Conservation (phyloP, 805 yeast genomes). For the Lipomyces japonicus region DNA sequence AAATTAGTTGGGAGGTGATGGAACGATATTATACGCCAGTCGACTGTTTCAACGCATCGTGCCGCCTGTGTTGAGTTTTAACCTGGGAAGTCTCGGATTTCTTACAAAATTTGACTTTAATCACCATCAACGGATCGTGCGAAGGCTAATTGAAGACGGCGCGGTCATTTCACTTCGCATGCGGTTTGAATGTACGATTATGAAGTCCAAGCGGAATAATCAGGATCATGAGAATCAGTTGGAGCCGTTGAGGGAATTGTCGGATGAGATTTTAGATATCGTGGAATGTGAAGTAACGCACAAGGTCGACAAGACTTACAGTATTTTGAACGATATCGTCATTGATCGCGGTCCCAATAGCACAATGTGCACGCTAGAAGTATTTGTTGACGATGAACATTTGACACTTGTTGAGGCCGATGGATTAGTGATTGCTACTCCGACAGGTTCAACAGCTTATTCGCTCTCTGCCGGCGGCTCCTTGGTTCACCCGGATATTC, state of each 20-base stretch:
- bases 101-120: slow-evolving; percentile 54
- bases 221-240: slow-evolving; percentile 23
- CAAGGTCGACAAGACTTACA: slow-evolving; percentile 34
- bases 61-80: slow-evolving; percentile 70
- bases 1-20: slow-evolving; percentile 87
- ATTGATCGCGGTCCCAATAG: slow-evolving; percentile 53
- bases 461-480: slow-evolving; percentile 95
- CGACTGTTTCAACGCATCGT: slow-evolving; percentile 75
- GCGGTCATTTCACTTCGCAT: slow-evolving; percentile 48
- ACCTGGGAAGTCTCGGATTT: slow-evolving; percentile 90
- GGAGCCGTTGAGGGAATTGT: slow-evolving; percentile 8
- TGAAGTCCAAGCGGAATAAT: slow-evolving; percentile 37
- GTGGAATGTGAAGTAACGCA: slow-evolving; percentile 17
- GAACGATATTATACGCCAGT: slow-evolving; percentile 59
- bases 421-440: slow-evolving; percentile 61
- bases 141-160: slow-evolving; percentile 43
- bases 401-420: slow-evolving; percentile 65
- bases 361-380: slow-evolving; percentile 49
- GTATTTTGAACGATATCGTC: slow-evolving; percentile 52
- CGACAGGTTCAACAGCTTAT: slow-evolving; percentile 87
- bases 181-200: slow-evolving; percentile 50
- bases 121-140: slow-evolving; percentile 39
- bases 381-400: slow-evolving; percentile 47
- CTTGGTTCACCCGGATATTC: slow-evolving; percentile 87
- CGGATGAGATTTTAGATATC: slow-evolving; percentile 21